phyloP scores from a whole-genome alignment of 768 basidiomycete genomes.

The Omphalotus guepiniiformis region DNA sequence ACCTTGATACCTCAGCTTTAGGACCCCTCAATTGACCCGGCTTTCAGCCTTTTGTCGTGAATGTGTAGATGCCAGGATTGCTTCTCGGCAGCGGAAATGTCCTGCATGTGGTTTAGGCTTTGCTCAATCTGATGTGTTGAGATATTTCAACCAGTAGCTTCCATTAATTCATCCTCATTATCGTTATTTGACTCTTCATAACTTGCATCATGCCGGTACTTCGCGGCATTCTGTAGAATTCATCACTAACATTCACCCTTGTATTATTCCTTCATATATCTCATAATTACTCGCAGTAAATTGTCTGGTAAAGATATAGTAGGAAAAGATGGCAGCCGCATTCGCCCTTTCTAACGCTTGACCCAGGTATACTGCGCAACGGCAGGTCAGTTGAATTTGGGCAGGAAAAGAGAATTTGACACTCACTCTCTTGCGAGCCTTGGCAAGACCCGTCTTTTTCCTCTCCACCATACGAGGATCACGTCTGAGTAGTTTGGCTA shows the following conservation, averaged over 20 bases:
- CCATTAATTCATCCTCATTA: not conserved
- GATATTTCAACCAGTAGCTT: constrained; percentile 43
- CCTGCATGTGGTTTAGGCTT: constrained; percentile 84
- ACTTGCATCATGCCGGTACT: not conserved
- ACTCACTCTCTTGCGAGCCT: constrained; percentile 89
- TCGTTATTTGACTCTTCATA: not conserved
- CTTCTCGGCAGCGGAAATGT: constrained; percentile 91
- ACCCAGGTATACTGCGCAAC: constrained; percentile 92
- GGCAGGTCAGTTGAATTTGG: no score
- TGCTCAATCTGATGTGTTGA: constrained; percentile 72
- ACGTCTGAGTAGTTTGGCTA: constrained; percentile 82
- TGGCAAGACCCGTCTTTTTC: constrained; percentile 92
- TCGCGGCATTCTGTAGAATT: not conserved
- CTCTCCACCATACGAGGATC: constrained; percentile 98
- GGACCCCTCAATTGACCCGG: not conserved
- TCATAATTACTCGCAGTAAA: constrained; percentile 14
- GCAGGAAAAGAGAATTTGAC: constrained; percentile 4
- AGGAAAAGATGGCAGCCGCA: not conserved
- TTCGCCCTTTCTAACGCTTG: constrained; percentile 65
- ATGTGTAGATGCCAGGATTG: constrained; percentile 83
- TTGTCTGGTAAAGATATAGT: constrained; percentile 8
- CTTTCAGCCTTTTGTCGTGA: constrained; percentile 74
- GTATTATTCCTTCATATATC: constrained; percentile 12
- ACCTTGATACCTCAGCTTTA: not conserved
- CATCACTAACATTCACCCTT: constrained; percentile 5